A percentile compares a stretch with the other conserved stretches of the same genome.
Conservation (phyloP, 106 monocot species). For the Dendrobium nobile region DNA sequence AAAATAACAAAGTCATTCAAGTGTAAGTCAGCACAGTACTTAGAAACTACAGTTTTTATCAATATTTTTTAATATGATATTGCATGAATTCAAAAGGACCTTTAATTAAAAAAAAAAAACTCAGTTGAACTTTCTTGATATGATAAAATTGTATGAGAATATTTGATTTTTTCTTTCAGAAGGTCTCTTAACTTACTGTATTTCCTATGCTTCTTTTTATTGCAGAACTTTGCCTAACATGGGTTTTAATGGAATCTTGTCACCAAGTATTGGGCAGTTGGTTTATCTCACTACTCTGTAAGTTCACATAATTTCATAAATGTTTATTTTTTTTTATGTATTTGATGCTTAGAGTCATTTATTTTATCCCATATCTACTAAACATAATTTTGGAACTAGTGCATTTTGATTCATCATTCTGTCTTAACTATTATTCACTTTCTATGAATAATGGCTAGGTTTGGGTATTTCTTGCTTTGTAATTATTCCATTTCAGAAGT, state of each 20-base stretch:
- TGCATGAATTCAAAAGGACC: neutral
- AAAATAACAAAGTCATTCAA: slow-evolving; percentile 55
- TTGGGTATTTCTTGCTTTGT: neutral
- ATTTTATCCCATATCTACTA: neutral
- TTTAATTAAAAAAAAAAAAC: neutral
- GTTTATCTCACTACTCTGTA: slow-evolving; percentile 48
- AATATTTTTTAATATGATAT: neutral
- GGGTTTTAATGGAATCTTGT: slow-evolving; percentile 69
- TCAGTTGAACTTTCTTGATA: neutral
- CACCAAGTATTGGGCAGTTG: slow-evolving; percentile 71
- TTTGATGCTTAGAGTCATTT: neutral
- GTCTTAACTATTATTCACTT: neutral
- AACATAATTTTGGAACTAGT: neutral
- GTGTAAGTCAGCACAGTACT: slow-evolving; percentile 42
- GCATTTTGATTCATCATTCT: neutral
- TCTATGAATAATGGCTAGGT: neutral
- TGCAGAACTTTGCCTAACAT: slow-evolving; percentile 75
- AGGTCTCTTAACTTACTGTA: neutral
- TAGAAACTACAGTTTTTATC: neutral
- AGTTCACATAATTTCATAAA: slow-evolving; percentile 13
- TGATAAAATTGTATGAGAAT: neutral
- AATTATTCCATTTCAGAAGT: neutral
- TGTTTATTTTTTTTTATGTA: too few species aligned
- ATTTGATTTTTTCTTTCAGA: neutral
- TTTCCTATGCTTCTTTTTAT: neutral